Base-by-base conservation (phyloP, 352 stramenopile species). In the Pythium diclinum region DNA sequence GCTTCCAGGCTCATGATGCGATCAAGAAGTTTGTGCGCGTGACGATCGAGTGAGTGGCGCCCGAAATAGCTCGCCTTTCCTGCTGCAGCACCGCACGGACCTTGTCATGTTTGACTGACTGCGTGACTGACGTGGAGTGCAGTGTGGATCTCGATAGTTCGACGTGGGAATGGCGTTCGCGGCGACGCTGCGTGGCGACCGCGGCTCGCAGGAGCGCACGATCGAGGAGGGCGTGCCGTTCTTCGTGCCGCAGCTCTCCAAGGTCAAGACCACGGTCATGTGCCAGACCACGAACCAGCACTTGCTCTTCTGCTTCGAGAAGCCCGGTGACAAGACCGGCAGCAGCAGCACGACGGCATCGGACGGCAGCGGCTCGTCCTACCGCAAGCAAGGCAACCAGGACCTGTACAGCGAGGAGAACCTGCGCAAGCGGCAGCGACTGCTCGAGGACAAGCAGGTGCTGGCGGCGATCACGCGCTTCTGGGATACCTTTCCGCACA, bases 321-420 rank as follows among this genome's bases (percentile, higher is more conserved):
- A 68, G 48, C 19, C 33, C 0, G 49, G 40, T 28, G 65, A 11
- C 10, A 36, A 17, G 3, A 30, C 34, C 30, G 25, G 23, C 8
- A 11, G 23, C 8, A 11, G 23, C 6, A 25, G 14, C 23, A 33
- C 42, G 13, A n/a, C 32, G 13, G 38, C 57, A 19, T 46, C 56
- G 7, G n/a, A 60, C 16, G 40, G 55, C 16, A 69, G 21, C 38
- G 46, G 36, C 40, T 47, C 46, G 6, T 79, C 82, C 33, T 93
- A 93, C 53, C 82, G 84, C 23, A 90, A 90, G 52, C 84, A 93
- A 34, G 84, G 84, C 59, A 79, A 93, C 60, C 69, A 78, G 54
- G 72, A 68, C 33, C 47, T 88, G n/a, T 89, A 93, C 71, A 85
- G 77, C 19, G 77, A 83, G 47, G 79, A 88, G 44, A 93, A 93